Conservation (phyloP, 106 monocot species). For the Dioscorea alata region DNA sequence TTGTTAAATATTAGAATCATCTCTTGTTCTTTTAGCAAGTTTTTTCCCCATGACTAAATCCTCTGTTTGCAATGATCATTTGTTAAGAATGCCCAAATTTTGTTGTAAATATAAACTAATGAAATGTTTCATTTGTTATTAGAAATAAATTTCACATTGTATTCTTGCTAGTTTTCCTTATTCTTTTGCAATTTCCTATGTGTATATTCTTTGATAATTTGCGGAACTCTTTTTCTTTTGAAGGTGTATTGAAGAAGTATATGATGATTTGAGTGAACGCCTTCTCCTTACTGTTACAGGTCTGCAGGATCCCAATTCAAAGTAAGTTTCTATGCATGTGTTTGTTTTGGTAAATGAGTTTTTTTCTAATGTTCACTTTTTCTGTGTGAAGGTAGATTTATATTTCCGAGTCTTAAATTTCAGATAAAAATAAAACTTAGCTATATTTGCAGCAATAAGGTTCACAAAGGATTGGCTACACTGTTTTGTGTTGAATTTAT, state of each 20-base stretch:
- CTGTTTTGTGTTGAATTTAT: not conserved
- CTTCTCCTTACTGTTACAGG: slow-evolving; percentile 31
- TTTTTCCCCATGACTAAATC: too few species aligned
- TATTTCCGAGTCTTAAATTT: not conserved
- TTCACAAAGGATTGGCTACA: not conserved
- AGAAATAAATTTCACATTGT: not conserved
- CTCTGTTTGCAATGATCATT: too few species aligned
- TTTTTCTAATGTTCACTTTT: not conserved
- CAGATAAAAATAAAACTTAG: too few species aligned
- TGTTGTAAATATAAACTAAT: not conserved
- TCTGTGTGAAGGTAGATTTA: not conserved
- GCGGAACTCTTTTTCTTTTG: not conserved
- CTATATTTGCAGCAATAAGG: too few species aligned
- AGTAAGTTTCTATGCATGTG: slow-evolving; percentile 31
- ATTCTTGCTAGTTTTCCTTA: not conserved
- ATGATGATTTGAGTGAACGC: slow-evolving; percentile 52
- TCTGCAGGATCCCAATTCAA: slow-evolving; percentile 27
- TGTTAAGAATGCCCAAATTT: too few species aligned
- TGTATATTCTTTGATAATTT: not conserved
- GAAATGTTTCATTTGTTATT: not conserved
- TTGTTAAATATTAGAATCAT: too few species aligned
- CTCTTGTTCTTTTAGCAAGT: too few species aligned
- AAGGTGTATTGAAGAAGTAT: slow-evolving; percentile 75
- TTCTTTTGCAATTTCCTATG: not conserved
- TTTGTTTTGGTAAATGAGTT: not conserved